Evolutionary conservation across 1,284 basidiomycete genomes (phyloP), one percentile per base, ranked within the genome.

Genomic region (Schizophyllum amplum): DNA sequence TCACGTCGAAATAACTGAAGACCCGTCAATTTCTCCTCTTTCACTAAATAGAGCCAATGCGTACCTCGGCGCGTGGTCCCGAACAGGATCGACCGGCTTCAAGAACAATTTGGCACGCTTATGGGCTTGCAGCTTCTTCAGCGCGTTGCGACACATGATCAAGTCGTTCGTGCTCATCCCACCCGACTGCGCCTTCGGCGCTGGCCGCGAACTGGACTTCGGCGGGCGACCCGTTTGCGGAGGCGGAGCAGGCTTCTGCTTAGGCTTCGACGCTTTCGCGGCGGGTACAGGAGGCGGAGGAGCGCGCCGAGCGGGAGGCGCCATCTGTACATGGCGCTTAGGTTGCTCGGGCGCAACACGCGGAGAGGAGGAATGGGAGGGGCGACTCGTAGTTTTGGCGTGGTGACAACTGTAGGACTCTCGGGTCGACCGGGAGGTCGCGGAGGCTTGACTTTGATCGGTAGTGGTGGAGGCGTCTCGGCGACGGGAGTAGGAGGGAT

Each of bases 61-160:
- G 55, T 68, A 94, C 90, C 90, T 87, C 17, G 90, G 90, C 17
- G 91, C 91, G 65, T 82, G 79, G 66, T 95, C 91, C 62, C 92
- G 79, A 22, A 94, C 81, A 22, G 92, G 91, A 70, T 95, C 96
- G 23, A 98, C 95, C 25, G 96, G 93, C 58, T 90, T 84, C 53
- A 87, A 74, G 72, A 98, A 98, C 58, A 90, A 68, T 33, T 71
- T 68, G 1, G 87, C 84, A 61, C 82, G 83, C 70, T 90, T 92
- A 69, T 88, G 77, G 25, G 76, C 62, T 65, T 82, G 82, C 26
- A 98, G 71, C 69, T 96, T 96, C 76, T 90, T 88, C 63, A 98
- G 73, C 5, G 87, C 86, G 60, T 83, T 90, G 52, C 87, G 81
- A 66, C 87, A 94, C 1, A 90, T 90, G 54, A 84, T 84, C 59